A percentile compares a stretch with the other conserved stretches of the same genome.
Conservation (phyloP, 2,329 filamentous ascomycete species). For the Ophiostoma himal-ulmi region DNA sequence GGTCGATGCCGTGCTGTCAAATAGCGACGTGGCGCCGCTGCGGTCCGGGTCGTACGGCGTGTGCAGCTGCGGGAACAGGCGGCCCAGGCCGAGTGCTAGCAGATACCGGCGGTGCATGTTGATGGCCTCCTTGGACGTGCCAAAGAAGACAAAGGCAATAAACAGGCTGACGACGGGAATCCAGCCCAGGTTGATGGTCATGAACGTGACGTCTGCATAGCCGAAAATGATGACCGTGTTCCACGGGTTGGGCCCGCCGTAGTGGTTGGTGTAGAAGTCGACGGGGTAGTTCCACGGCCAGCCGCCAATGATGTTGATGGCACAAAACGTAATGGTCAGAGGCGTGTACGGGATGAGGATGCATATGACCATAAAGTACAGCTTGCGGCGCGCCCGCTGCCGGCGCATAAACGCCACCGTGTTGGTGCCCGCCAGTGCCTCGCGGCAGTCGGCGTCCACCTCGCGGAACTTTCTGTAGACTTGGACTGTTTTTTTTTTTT, state of each 20-base stretch:
- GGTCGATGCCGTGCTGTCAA: slow-evolving; percentile 13
- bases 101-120: slow-evolving; percentile 43
- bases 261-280: slow-evolving; percentile 40
- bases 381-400: slow-evolving; percentile 45
- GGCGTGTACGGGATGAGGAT: slow-evolving; percentile 50
- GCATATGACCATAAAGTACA: slow-evolving; percentile 51
- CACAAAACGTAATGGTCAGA: slow-evolving; percentile 39
- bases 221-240: slow-evolving; percentile 43
- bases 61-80: slow-evolving; percentile 39
- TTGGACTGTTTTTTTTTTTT: slow-evolving; percentile 40
- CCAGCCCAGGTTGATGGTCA: slow-evolving; percentile 43
- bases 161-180: slow-evolving; percentile 44
- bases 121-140: slow-evolving; percentile 48
- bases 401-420: slow-evolving; percentile 37
- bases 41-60: slow-evolving; percentile 31
- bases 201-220: slow-evolving; percentile 37
- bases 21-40: not conserved
- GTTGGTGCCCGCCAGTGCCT: slow-evolving; percentile 38
- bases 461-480: slow-evolving; percentile 45
- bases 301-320: slow-evolving; percentile 37
- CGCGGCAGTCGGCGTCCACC: slow-evolving; percentile 39
- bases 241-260: slow-evolving; percentile 38
- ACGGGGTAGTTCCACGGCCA: slow-evolving; percentile 35
- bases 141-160: slow-evolving; percentile 50
- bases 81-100: slow-evolving; percentile 40